phyloP scores from a whole-genome alignment of 306 rosid species.

The Cotoneaster glaucophyllus region DNA sequence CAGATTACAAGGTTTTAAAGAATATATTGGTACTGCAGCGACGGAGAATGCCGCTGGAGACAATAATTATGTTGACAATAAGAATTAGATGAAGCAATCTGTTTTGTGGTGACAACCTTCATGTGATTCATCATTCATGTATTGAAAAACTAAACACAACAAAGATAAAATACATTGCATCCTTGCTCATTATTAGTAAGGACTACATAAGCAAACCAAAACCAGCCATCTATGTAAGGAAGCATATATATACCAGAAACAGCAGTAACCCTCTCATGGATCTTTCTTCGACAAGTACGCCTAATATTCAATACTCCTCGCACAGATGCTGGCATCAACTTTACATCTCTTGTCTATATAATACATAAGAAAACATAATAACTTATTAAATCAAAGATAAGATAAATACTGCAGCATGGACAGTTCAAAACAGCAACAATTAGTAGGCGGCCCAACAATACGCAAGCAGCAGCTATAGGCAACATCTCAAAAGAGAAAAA shows the following conservation, averaged over 20 bases:
- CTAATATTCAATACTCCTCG: conserved; percentile 53
- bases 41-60: background rate
- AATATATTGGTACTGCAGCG: background rate
- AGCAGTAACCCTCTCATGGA: conserved; percentile 74
- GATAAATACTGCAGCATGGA: background rate
- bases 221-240: background rate
- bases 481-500: background rate
- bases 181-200: background rate
- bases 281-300: conserved; percentile 71
- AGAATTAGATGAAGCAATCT: background rate
- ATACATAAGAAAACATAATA: conserved; percentile 9
- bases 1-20: background rate
- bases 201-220: conserved; percentile 3
- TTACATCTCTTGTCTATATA: conserved; percentile 73
- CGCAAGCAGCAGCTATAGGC: background rate
- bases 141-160: background rate
- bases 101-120: background rate
- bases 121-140: background rate
- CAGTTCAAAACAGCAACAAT: background rate
- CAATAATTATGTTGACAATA: background rate
- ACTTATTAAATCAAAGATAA: background rate
- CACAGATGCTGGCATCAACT: conserved; percentile 58
- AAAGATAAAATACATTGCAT: background rate
- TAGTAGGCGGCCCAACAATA: background rate
- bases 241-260: conserved; percentile 59